Conservation (phyloP, 192 early-diverging fungal species). For the Linnemannia exigua region DNA sequence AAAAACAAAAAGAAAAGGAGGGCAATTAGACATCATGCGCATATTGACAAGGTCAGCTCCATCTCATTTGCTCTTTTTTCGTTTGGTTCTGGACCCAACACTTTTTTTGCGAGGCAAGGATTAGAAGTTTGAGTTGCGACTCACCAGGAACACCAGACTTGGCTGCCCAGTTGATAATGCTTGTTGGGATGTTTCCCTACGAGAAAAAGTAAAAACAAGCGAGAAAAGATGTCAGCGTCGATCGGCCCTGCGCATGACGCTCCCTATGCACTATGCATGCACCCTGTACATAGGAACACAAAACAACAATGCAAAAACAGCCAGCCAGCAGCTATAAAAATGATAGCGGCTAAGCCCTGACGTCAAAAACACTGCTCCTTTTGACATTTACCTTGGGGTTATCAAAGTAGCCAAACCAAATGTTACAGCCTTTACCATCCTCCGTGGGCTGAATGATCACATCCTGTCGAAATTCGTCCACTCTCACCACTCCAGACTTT, state of each 20-base stretch:
- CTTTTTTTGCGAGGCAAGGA: neutral
- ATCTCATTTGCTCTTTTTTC: neutral
- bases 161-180: conserved; percentile 59
- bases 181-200: conserved; percentile 53
- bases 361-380: conserved; percentile 3
- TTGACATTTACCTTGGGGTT: conserved; percentile 55
- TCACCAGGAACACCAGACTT: conserved; percentile 57
- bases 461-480: conserved; percentile 59
- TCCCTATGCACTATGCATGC: conserved; percentile 1
- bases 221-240: neutral
- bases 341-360: neutral
- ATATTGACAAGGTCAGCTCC: neutral
- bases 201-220: neutral
- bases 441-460: conserved; percentile 52
- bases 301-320: neutral
- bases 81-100: neutral
- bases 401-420: conserved; percentile 61
- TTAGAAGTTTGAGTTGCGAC: neutral
- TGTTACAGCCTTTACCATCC: conserved; percentile 47
- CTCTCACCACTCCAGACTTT: conserved; percentile 43
- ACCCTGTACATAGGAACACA: neutral
- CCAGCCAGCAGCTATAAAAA: neutral
- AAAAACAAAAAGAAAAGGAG: neutral
- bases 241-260: neutral
- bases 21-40: neutral